Conservation (phyloP, 305 asterid genomes). For the Fraxinus greggii region DNA sequence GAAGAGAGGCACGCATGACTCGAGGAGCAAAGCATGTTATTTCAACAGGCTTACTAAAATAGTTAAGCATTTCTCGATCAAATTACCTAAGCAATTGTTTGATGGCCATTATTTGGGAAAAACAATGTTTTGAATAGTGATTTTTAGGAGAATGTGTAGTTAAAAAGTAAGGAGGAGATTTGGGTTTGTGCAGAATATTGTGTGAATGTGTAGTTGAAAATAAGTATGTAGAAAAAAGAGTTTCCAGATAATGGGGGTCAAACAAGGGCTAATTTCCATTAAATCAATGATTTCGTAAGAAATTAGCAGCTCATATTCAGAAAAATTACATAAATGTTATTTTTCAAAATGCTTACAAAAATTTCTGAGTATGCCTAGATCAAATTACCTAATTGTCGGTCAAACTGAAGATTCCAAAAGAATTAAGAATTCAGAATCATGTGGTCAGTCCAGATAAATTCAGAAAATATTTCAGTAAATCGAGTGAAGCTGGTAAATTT, state of each 20-base stretch:
- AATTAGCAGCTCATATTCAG: not conserved
- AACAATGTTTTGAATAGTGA: not conserved
- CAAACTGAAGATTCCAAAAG: not conserved
- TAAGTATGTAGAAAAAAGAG: not conserved
- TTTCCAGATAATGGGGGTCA: not conserved
- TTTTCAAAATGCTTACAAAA: not conserved
- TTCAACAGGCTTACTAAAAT: not conserved
- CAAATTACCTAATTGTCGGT: not conserved
- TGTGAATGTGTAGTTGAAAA: not conserved
- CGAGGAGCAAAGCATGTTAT: not conserved
- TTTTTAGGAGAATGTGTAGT: not conserved
- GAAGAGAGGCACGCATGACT: not conserved
- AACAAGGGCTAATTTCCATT: not conserved
- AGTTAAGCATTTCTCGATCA: not conserved
- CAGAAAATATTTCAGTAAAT: not conserved
- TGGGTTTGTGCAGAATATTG: not conserved
- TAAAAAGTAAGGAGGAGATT: not conserved
- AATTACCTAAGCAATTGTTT: not conserved
- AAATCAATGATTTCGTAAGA: not conserved
- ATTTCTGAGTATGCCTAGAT: not conserved
- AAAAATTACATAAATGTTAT: not conserved
- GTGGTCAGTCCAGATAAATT: not conserved
- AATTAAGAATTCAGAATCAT: not conserved
- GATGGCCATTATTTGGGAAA: not conserved
- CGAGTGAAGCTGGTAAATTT: not conserved